These are phyloP conservation scores for Cyberlindnera maritima DNA, from an alignment of 805 yeast genomes.

Conservation along the genomic window DNA sequence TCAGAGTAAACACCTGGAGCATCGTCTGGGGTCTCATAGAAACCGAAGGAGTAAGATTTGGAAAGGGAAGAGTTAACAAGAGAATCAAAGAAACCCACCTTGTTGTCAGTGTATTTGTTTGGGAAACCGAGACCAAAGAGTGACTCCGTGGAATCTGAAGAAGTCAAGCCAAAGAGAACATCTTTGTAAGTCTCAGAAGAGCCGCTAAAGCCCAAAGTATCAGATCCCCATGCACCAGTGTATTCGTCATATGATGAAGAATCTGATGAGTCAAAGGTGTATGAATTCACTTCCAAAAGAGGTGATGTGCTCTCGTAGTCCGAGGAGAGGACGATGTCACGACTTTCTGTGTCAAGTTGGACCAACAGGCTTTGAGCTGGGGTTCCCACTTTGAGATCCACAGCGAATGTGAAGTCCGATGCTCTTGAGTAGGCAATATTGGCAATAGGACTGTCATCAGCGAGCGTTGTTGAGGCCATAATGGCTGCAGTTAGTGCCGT, in stretches of 20 bases:
- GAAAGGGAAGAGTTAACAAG: background rate
- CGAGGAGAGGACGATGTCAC: slow-evolving; percentile 14
- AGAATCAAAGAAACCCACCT: slow-evolving; percentile 9
- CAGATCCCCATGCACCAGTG: slow-evolving; percentile 15
- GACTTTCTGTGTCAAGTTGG: slow-evolving; percentile 11
- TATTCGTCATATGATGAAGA: slow-evolving; percentile 5
- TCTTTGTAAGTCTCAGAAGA: slow-evolving; percentile 1
- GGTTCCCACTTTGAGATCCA: slow-evolving; percentile 11
- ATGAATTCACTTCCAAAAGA: slow-evolving; percentile 2
- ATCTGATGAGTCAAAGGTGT: slow-evolving; percentile 2
- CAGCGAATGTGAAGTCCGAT: slow-evolving; percentile 7
- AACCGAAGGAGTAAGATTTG: slow-evolving; percentile 10
- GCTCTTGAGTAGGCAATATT: slow-evolving; percentile 12
- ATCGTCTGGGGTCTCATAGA: slow-evolving; percentile 11
- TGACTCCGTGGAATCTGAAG: slow-evolving; percentile 3
- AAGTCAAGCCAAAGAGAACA: slow-evolving; percentile 14
- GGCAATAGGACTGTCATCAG: slow-evolving; percentile 5
- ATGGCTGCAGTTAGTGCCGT: background rate
- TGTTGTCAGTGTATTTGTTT: slow-evolving; percentile 1
- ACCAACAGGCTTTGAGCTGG: slow-evolving; percentile 11
- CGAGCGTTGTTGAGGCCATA: background rate
- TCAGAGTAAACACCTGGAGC: slow-evolving; percentile 11
- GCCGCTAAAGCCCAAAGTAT: slow-evolving; percentile 7
- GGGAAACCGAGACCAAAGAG: slow-evolving; percentile 13
- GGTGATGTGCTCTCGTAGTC: slow-evolving; percentile 1